Evolutionary conservation across 305 asterid genomes (phyloP).

Genomic region (Fraxinus paxiana): DNA sequence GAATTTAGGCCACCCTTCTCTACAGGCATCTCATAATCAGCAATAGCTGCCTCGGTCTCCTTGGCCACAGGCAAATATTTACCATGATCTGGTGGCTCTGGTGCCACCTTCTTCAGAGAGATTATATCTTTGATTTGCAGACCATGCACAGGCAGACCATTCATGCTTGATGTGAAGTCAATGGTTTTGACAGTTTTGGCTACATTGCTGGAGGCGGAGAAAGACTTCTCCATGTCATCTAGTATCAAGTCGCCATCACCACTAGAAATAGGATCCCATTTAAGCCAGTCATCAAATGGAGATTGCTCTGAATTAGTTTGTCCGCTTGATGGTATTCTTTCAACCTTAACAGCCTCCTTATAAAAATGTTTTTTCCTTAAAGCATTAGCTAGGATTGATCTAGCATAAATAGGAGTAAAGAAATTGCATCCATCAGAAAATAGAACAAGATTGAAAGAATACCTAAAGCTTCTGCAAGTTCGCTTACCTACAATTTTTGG

Average conservation of each 20-base stretch:
- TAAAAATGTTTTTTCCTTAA: slow-evolving; percentile 59
- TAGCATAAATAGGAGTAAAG: slow-evolving; percentile 29
- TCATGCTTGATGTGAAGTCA: slow-evolving; percentile 52
- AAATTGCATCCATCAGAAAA: slow-evolving; percentile 2
- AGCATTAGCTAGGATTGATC: slow-evolving; percentile 68
- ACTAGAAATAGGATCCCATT: slow-evolving; percentile 90
- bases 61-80: slow-evolving; percentile 20
- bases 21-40: slow-evolving; percentile 33
- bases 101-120: slow-evolving; percentile 15
- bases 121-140: slow-evolving; percentile 60
- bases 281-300: slow-evolving; percentile 63
- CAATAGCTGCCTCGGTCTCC: slow-evolving; percentile 34
- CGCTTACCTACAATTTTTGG: slow-evolving; percentile 78
- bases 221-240: slow-evolving; percentile 77
- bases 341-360: slow-evolving; percentile 79
- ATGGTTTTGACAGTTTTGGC: slow-evolving; percentile 42
- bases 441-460: not conserved
- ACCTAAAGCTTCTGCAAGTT: slow-evolving; percentile 14
- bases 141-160: slow-evolving; percentile 71
- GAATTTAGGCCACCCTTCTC: slow-evolving; percentile 18
- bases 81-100: slow-evolving; percentile 28
- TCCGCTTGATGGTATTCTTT: slow-evolving; percentile 46
- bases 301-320: slow-evolving; percentile 32
- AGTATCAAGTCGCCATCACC: slow-evolving; percentile 82
- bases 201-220: slow-evolving; percentile 39